Base-by-base conservation (phyloP, 2,329 filamentous ascomycete genomes). In the Pyricularia sp. region DNA sequence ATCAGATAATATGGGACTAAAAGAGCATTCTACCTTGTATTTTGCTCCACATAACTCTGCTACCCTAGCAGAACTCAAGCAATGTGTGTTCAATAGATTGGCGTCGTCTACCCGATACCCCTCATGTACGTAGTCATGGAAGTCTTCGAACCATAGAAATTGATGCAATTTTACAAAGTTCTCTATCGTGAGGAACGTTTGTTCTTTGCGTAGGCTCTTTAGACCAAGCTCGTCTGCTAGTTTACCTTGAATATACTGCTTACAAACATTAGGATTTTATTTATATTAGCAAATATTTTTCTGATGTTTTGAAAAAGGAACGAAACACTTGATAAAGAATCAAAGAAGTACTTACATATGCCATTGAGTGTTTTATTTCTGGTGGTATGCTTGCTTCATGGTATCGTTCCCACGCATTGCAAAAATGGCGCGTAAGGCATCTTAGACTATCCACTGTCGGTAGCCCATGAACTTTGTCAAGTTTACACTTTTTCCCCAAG, bases 11-110 rank as follows among this genome's bases (percentile, higher is more conserved):
- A 58, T 67, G 14, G n/a, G 5, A 58, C 20, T 23, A 42, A 66
- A 42, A 66, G 12, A 17, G 36, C 17, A 58, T 70, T 28, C 42
- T 66, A 70, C 67, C 36, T 67, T 55, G 66, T 70, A 70, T 30
- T 28, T 70, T 61, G 61, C 65, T 33, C 68, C 20, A 26, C 23
- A 70, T 23, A 70, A 65, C 65, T 70, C 59, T 70, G 68, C 20
- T 25, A 70, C n/a, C 42, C 33, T 33, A 42, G 31, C 42, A 68
- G 31, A 70, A 63, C 28, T 70, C 20, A 70, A 70, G 65, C 23
- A 70, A 33, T 70, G 58, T 42, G 25, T 69, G 26, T 70, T 70
- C 26, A 70, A 30, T 36, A 70, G 23, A 58, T 69, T 70, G 59
- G 30, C 64, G 65, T 69, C 68, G 26, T 70, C 61, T 33, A 69